Base-by-base conservation (phyloP, 2,329 filamentous ascomycete species). In the Colletotrichum musicola region DNA sequence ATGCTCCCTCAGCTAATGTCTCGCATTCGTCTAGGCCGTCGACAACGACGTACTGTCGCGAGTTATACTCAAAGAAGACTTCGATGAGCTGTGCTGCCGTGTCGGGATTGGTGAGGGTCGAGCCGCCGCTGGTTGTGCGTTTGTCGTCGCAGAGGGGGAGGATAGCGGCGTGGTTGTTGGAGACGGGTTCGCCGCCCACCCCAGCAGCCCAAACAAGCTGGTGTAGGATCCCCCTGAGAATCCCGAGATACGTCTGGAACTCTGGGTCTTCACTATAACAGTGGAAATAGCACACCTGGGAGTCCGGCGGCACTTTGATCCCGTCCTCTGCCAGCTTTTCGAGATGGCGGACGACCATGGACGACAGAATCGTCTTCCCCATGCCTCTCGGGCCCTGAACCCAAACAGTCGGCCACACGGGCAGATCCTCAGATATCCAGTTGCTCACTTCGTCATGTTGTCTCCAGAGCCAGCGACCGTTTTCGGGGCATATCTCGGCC, bases 1-100 rank as follows among this genome's bases (percentile, higher is more conserved):
- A 30, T 4, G 30, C 30, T 35, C 30, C 30, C 14, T 82, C 76
- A 2, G 40, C 22, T 0, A 57, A 30, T 4, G 56, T n/a, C 1
- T 75, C 66, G 58, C 80, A 82, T 64, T 84, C 82, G 56, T 84
- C 82, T 14, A 84, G 68, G 0, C 83, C 82, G 68, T 85, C 83
- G n/a, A 85, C 73, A 6, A 85, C 69, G 40, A 84, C 75, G 70
- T 79, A 82, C 10, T 78, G 72, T 2, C 72, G 73, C 10, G 64
- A 38, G 42, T 64, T 73, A 30, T 70, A 71, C 2, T 79, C 73
- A 13, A 76, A 74, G 20, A 78, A 77, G 0, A 76, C 61, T 1
- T 76, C 72, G 2, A 83, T 70, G 4, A 83, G 73, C 0, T 75
- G 62, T 22, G 75, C 68, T 20, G 78, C 75, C 0, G 71, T 69